phyloP scores from a whole-genome alignment of 1,284 basidiomycete genomes.

The Ceraceosorus bombacis region DNA sequence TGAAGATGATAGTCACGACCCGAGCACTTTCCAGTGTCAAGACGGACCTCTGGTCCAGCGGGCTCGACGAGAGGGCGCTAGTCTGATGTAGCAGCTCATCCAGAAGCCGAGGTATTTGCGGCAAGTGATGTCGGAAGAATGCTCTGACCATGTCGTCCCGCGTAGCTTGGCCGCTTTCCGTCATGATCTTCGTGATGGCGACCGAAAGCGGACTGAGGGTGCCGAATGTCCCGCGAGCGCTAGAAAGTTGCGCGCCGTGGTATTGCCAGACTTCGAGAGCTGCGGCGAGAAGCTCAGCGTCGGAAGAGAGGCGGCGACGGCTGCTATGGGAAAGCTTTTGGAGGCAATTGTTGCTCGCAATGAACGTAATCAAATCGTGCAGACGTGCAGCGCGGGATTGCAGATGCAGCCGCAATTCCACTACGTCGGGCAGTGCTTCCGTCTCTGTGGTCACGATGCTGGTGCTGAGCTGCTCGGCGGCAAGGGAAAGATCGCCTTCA shows the following conservation, averaged over 20 bases:
- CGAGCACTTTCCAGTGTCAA: conserved; percentile 59
- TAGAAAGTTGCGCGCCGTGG: conserved; percentile 58
- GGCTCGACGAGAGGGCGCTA: too few species aligned
- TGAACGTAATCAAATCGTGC: conserved; percentile 73
- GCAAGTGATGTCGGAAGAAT: conserved; percentile 71
- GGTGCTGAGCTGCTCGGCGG: conserved; percentile 61
- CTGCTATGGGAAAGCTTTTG: conserved; percentile 68
- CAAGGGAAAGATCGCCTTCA: conserved; percentile 70
- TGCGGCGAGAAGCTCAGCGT: conserved; percentile 81
- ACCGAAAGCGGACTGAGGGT: conserved; percentile 44
- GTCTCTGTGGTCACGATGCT: conserved; percentile 47
- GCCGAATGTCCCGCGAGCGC: background rate
- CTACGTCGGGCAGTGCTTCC: conserved; percentile 17
- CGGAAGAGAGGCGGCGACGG: conserved; percentile 67
- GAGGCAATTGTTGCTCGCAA: conserved; percentile 50
- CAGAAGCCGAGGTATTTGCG: conserved; percentile 22
- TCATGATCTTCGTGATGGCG: conserved; percentile 61
- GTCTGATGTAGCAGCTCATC: conserved; percentile 17
- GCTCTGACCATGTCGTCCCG: conserved; percentile 63
- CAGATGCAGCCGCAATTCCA: conserved; percentile 72
- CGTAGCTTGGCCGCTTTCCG: conserved; percentile 48
- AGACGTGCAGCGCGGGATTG: conserved; percentile 67
- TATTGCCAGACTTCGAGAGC: conserved; percentile 74
- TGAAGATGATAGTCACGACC: conserved; percentile 62
- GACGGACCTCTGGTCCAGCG: conserved; percentile 7